A percentile compares a stretch with the other conserved stretches of the same genome.
These are phyloP conservation scores for Phenoliferia sp. DNA, from an alignment of 1,284 basidiomycete species.

Conservation along the genomic window DNA sequence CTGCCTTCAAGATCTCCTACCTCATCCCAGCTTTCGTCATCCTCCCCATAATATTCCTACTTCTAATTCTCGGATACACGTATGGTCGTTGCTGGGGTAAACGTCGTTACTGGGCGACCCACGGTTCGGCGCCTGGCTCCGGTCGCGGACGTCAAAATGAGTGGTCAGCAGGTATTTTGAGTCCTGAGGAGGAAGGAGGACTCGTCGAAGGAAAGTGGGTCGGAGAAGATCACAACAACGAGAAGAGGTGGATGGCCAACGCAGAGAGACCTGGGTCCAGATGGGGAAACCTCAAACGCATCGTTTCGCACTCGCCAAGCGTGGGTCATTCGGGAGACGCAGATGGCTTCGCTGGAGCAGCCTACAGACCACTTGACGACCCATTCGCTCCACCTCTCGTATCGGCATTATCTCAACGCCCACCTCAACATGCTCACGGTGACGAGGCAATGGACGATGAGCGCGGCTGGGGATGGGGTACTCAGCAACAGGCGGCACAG, in stretches of 20 bases:
- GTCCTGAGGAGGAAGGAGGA: constrained; percentile 13
- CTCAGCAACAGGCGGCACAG: constrained; percentile 4
- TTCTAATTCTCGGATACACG: constrained; percentile 10
- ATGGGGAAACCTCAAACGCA: neutral
- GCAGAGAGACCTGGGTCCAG: neutral
- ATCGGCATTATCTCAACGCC: neutral
- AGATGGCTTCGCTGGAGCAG: constrained; percentile 14
- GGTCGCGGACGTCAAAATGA: neutral
- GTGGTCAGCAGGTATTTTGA: neutral
- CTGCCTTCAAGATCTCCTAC: constrained; percentile 21
- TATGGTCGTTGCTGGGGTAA: constrained; percentile 25
- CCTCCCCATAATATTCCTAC: constrained; percentile 14
- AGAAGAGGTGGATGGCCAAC: neutral
- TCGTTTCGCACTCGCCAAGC: neutral
- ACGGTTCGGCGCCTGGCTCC: too few species aligned
- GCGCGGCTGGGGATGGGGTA: constrained; percentile 14
- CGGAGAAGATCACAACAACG: constrained; percentile 4
- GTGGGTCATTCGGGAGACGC: neutral
- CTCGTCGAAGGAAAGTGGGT: constrained; percentile 9
- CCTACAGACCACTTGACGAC: constrained; percentile 14
- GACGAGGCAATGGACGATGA: neutral
- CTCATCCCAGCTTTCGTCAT: constrained; percentile 28
- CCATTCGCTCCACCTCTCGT: constrained; percentile 19
- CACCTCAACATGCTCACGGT: neutral
- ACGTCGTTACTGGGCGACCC: too few species aligned